Evolutionary conservation across 2,329 filamentous ascomycete species (phyloP).

Genomic region (Aspergillus tanneri): DNA sequence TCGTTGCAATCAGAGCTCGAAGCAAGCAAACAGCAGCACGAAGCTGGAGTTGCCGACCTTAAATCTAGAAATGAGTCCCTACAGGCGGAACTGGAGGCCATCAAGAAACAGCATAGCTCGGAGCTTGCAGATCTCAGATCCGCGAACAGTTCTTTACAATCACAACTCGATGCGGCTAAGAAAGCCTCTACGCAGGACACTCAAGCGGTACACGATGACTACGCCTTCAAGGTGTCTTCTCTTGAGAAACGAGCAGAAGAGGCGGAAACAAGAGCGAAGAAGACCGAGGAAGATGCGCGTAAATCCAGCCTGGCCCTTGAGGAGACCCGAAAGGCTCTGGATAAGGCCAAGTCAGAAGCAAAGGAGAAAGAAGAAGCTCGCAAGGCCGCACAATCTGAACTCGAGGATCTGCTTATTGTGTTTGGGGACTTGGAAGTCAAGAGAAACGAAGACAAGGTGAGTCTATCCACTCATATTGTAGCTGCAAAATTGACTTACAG

Average conservation of each 20-base stretch:
- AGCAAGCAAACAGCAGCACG: conserved; percentile 32
- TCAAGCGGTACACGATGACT: conserved; percentile 55
- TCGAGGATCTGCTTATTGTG: conserved; percentile 79
- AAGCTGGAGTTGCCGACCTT: conserved; percentile 61
- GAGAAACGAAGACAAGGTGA: conserved; percentile 69
- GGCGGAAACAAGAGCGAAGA: conserved; percentile 29
- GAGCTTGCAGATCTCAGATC: conserved; percentile 58
- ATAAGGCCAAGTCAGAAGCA: conserved; percentile 33
- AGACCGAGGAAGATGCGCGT: conserved; percentile 42
- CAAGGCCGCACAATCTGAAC: conserved; percentile 65
- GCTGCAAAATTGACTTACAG: conserved; percentile 4
- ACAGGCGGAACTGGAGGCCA: conserved; percentile 44
- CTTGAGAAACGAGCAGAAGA: conserved; percentile 54
- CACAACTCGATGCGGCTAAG: conserved; percentile 50
- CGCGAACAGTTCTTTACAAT: conserved; percentile 58
- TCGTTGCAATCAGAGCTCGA: conserved; percentile 51
- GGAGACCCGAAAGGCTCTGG: conserved; percentile 34
- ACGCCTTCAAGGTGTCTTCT: conserved; percentile 43
- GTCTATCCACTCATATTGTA: conserved; percentile 23
- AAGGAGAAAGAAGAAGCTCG: conserved; percentile 61
- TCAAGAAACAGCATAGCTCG: conserved; percentile 51
- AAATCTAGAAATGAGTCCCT: conserved; percentile 59
- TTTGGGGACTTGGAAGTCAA: conserved; percentile 80
- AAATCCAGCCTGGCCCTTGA: conserved; percentile 52
- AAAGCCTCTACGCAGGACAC: conserved; percentile 54